Percentiles rank a stretch among this genome's conserved stretches.
phyloP scores from a whole-genome alignment of 2,329 filamentous ascomycete genomes.

The Ophiostoma quercus region DNA sequence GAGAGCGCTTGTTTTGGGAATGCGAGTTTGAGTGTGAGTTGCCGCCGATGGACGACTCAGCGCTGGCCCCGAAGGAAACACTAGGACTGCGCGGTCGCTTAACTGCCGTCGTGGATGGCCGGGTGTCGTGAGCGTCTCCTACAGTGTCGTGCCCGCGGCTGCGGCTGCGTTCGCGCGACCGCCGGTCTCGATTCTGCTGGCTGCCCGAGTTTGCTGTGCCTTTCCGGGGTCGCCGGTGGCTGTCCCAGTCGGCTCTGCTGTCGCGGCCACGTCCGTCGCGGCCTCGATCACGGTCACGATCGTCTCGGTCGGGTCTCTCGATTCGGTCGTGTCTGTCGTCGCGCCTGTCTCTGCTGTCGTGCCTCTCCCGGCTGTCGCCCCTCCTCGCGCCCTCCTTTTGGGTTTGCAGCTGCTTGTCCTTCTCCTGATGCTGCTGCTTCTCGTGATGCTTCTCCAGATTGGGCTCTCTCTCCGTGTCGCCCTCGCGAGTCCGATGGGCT shows the following conservation, averaged over 20 bases:
- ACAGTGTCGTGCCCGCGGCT: slow-evolving; percentile 18
- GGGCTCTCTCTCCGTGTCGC: slow-evolving; percentile 27
- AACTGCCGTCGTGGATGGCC: background rate
- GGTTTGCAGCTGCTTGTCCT: slow-evolving; percentile 23
- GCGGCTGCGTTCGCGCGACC: slow-evolving; percentile 32
- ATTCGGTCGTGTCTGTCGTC: background rate
- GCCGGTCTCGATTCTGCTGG: slow-evolving; percentile 24
- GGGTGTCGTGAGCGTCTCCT: slow-evolving; percentile 2
- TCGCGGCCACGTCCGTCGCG: slow-evolving; percentile 13
- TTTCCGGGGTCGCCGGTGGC: slow-evolving; percentile 27
- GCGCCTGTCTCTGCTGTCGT: background rate
- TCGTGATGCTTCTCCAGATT: slow-evolving; percentile 28
- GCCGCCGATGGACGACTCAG: background rate
- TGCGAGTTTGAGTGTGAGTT: background rate
- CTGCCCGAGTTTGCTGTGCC: slow-evolving; percentile 20
- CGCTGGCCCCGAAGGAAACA: background rate
- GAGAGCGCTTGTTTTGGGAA: slow-evolving; percentile 14
- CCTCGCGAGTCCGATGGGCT: slow-evolving; percentile 29
- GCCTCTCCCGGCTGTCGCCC: background rate
- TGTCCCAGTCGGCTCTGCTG: slow-evolving; percentile 16
- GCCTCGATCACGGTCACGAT: slow-evolving; percentile 10
- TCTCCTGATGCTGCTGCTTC: slow-evolving; percentile 9
- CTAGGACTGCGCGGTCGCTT: slow-evolving; percentile 17
- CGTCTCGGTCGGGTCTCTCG: slow-evolving; percentile 10
- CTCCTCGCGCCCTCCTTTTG: background rate